Evolutionary conservation across 208 protist species (phyloP), one percentile per base, ranked within the genome.

Genomic region (Acanthamoeba pearcei): DNA sequence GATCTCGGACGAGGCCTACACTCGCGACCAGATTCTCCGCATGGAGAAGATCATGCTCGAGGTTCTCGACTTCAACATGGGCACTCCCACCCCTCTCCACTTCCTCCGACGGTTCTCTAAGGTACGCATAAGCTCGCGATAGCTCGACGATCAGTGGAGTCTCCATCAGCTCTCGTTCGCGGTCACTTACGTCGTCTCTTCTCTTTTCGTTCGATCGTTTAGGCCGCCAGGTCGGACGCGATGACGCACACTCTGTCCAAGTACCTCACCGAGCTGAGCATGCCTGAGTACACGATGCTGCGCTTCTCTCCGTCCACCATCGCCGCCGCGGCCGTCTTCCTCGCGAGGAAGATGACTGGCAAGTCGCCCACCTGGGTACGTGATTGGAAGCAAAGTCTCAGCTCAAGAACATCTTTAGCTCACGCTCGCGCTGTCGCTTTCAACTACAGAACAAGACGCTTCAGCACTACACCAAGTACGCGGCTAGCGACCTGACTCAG

Each of bases 231-330:
- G 70, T 86, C 70, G 4, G 66, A 80, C 49, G 22, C 91, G 53
- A 94, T n/a, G 60, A 64, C 53, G 42, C 91, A 94, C 91, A 74
- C 91, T 9, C 72, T 94, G 1, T 64, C 91, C 91, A 94, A 95
- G 64, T 95, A 90, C 46, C 85, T 97, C 49, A 94, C 94, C 60
- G 96, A 97, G 70, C 57, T 97, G 27, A 78, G 88, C 24, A 29
- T 97, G n/a, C 66, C 96, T 24, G 91, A 96, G 4, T 97, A 96
- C 49, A 29, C 74, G 15, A 85, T 97, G 42, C 32, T 97, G 15
- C 53, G 53, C 13, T 97, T 91, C 53, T 38, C 70, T 10, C 95
- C 97, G 57, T 98, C 97, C 19, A 55, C 96, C 15, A 68, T 98
- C 49, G 95, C 97, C 27, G 96, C 97, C 1, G 92, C 96, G 4